A percentile compares a stretch with the other conserved stretches of the same genome.
These are phyloP conservation scores for Sphagnum fallax DNA, from an alignment of 228 moss, liverwort and hornwort species.

Conservation along the genomic window DNA sequence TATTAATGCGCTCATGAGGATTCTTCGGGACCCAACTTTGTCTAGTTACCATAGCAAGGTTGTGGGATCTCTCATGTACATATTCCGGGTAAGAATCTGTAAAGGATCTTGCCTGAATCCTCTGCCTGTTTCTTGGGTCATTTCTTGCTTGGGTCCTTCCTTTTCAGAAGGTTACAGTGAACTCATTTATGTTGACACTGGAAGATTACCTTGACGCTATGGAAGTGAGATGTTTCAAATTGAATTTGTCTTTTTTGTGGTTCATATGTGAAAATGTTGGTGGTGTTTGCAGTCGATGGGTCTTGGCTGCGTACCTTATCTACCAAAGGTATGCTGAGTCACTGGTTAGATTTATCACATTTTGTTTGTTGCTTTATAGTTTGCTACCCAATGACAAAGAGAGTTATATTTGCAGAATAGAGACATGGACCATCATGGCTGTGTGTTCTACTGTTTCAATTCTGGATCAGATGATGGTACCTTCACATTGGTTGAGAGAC, in stretches of 20 bases:
- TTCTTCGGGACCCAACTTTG: constrained; percentile 82
- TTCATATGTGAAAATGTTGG: neutral
- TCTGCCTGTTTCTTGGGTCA: too few relatives aligned
- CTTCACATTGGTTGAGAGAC: too few relatives aligned
- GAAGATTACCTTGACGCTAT: neutral
- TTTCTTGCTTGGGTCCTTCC: too few relatives aligned
- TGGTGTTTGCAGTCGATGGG: constrained; percentile 82
- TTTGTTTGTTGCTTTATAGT: too few relatives aligned
- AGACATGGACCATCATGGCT: too few relatives aligned
- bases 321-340: constrained; percentile 68
- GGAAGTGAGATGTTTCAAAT: neutral
- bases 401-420: too few relatives aligned
- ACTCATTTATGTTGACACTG: too few relatives aligned
- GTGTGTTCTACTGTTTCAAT: too few relatives aligned
- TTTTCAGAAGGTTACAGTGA: too few relatives aligned
- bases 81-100: constrained; percentile 63
- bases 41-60: constrained; percentile 94
- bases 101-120: neutral
- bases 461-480: too few relatives aligned
- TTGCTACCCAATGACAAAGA: too few relatives aligned
- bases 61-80: constrained; percentile 90
- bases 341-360: neutral
- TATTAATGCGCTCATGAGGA: constrained; percentile 90
- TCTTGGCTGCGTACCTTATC: constrained; percentile 86
- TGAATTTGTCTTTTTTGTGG: too few relatives aligned